Percentiles rank a stretch among this genome's conserved stretches.
phyloP scores from a whole-genome alignment of 2,329 filamentous ascomycete species.

The Nemania sp. region DNA sequence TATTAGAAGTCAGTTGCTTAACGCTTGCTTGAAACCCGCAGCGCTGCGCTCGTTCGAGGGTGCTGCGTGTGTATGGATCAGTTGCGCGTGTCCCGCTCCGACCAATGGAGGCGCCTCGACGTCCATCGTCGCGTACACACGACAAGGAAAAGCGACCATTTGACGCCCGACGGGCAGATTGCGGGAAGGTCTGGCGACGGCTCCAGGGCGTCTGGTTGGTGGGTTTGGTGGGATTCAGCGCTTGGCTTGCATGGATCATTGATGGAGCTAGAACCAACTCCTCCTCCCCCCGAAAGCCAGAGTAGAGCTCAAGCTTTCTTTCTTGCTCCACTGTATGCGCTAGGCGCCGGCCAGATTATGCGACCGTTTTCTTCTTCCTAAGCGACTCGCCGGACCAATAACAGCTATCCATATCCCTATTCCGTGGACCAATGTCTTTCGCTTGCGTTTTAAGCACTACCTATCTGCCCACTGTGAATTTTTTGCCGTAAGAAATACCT shows the following conservation, averaged over 20 bases:
- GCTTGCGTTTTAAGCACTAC: not conserved
- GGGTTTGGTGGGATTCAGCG: constrained; percentile 22
- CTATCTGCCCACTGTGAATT: not conserved
- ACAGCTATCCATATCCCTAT: not conserved
- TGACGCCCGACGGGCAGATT: constrained; percentile 23
- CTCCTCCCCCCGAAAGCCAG: not conserved
- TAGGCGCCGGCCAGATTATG: constrained; percentile 40
- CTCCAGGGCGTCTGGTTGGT: constrained; percentile 12
- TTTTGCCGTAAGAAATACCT: not conserved
- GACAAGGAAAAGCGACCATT: constrained; percentile 10
- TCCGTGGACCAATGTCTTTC: not conserved
- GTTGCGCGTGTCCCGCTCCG: not conserved
- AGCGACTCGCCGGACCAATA: constrained; percentile 20
- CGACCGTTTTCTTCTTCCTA: constrained; percentile 24
- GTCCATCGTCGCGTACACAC: constrained; percentile 16
- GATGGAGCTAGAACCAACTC: constrained; percentile 1
- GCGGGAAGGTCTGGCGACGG: constrained; percentile 9
- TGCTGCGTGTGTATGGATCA: constrained; percentile 1
- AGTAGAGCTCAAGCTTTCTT: not conserved
- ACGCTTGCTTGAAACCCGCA: no score
- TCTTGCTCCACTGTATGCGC: not conserved
- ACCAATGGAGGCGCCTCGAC: constrained; percentile 15
- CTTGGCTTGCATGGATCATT: constrained; percentile 25
- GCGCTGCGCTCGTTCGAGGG: no score
- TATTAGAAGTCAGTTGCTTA: constrained; percentile 10